Conservation (phyloP, 1,284 basidiomycete genomes). For the Porphyrellus sp. region DNA sequence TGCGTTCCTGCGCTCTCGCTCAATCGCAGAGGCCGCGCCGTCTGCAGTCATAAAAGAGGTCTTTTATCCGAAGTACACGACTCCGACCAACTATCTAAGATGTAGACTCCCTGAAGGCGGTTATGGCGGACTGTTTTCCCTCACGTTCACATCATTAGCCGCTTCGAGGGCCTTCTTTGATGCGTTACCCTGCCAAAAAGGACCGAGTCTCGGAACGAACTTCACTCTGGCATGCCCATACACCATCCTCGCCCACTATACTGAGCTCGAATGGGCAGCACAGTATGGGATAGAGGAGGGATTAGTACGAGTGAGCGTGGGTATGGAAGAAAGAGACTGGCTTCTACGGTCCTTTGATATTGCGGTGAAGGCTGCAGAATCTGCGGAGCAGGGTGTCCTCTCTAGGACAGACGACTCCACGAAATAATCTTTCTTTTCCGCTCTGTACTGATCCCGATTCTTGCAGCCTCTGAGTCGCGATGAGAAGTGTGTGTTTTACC, state of each 20-base stretch:
- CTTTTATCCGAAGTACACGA: slow-evolving; percentile 87
- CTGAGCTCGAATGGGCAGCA: slow-evolving; percentile 91
- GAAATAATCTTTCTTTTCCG: too few relatives aligned
- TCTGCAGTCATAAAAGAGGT: slow-evolving; percentile 69
- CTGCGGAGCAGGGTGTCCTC: slow-evolving; percentile 8
- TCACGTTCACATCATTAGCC: slow-evolving; percentile 73
- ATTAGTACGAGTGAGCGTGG: slow-evolving; percentile 87
- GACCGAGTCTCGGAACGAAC: slow-evolving; percentile 93
- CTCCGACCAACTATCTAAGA: slow-evolving; percentile 68
- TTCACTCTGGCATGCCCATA: slow-evolving; percentile 95
- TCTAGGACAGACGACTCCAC: not conserved
- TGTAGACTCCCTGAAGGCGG: slow-evolving; percentile 65
- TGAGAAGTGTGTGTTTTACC: too few relatives aligned
- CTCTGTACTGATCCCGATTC: too few relatives aligned
- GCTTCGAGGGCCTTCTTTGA: slow-evolving; percentile 89
- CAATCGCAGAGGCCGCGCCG: slow-evolving; percentile 39
- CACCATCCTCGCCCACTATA: slow-evolving; percentile 89
- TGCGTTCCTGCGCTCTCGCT: slow-evolving; percentile 68
- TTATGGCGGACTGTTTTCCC: slow-evolving; percentile 89
- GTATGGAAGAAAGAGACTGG: slow-evolving; percentile 74
- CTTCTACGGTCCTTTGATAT: slow-evolving; percentile 62
- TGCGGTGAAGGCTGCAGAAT: slow-evolving; percentile 72
- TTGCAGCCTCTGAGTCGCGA: too few relatives aligned
- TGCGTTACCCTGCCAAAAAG: slow-evolving; percentile 79
- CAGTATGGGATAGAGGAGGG: slow-evolving; percentile 82